A percentile compares a stretch with the other conserved stretches of the same genome.
These are phyloP conservation scores for Plantago elongata DNA, from an alignment of 257 asterid species.

Conservation along the genomic window DNA sequence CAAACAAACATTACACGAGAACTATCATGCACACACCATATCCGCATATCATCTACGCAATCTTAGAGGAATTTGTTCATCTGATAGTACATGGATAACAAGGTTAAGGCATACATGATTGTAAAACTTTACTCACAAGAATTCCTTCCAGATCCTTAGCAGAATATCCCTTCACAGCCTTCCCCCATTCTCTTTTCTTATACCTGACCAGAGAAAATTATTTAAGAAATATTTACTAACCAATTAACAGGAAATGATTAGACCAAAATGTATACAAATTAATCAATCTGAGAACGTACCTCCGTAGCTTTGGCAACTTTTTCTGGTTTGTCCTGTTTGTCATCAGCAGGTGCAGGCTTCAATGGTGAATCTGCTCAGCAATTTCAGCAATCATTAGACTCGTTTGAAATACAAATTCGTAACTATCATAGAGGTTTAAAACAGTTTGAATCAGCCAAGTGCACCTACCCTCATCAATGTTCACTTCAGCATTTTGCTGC, in stretches of 20 bases:
- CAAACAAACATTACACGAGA: too few species aligned
- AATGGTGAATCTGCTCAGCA: constrained; percentile 25
- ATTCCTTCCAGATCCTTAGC: constrained; percentile 93
- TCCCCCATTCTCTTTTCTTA: constrained; percentile 86
- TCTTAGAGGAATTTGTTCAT: neutral
- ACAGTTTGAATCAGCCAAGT: constrained; percentile 2
- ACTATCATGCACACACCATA: constrained; percentile 5
- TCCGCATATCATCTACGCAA: neutral
- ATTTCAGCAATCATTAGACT: constrained; percentile 32
- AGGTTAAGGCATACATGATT: neutral
- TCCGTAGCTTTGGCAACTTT: constrained; percentile 33
- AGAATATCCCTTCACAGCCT: constrained; percentile 67
- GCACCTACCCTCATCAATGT: constrained; percentile 49
- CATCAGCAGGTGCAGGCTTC: constrained; percentile 25
- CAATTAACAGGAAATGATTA: neutral
- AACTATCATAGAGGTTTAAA: neutral
- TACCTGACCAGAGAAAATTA: constrained; percentile 44
- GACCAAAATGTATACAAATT: neutral
- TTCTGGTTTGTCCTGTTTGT: constrained; percentile 3
- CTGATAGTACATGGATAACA: neutral
- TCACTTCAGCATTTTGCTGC: constrained; percentile 62
- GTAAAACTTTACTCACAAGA: constrained; percentile 49
- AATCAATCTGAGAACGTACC: constrained; percentile 36
- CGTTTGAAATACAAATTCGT: constrained; percentile 13
- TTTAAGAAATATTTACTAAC: neutral